Evolutionary conservation across 2,329 filamentous ascomycete species (phyloP), one percentile per base, ranked within the genome.

Genomic region (Xylaria multiplex): DNA sequence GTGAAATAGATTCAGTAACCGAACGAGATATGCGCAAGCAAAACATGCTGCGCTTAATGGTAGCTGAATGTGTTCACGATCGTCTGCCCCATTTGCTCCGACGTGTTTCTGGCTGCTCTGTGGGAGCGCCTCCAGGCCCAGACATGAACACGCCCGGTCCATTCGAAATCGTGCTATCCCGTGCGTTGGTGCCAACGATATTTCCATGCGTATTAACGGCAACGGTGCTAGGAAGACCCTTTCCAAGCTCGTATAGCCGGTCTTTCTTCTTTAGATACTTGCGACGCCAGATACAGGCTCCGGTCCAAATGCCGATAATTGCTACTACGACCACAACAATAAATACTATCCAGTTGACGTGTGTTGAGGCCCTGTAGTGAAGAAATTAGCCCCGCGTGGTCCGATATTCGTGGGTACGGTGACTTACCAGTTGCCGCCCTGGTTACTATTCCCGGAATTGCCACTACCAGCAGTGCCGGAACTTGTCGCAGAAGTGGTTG

Each of bases 271-370:
- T 88, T 69, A 93, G 83, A 78, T 94, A 91, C 70, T 90, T 89
- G 64, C 89, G 88, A 70, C 92, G 91, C 80, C 92, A 88, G 77
- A 91, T 86, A 74, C 89, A 87, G 45, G 90, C 90, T 19, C 86
- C 83, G 45, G 90, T 79, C 83, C 90, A 91, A 73, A 93, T 86
- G 64, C 83, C 82, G 14, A 84, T 80, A 67, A 96, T 91, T 59
- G 83, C 90, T 66, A 95, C 81, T 49, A 90, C 84, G 32, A 96
- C 84, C 68, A 95, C 81, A 70, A 93, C 89, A 59, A 96, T 83
- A 85, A 96, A 93, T 68, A 95, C 84, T 52, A 96, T 87, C 92
- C 92, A 97, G 81, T 89, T 85, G 82, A 87, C 93, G 78, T 95
- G 92, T 32, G 82, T 84, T 7, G 85, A 83, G 56, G 92, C 80